Base-by-base conservation (phyloP, 345 rosid species). In the Murraya paniculata region DNA sequence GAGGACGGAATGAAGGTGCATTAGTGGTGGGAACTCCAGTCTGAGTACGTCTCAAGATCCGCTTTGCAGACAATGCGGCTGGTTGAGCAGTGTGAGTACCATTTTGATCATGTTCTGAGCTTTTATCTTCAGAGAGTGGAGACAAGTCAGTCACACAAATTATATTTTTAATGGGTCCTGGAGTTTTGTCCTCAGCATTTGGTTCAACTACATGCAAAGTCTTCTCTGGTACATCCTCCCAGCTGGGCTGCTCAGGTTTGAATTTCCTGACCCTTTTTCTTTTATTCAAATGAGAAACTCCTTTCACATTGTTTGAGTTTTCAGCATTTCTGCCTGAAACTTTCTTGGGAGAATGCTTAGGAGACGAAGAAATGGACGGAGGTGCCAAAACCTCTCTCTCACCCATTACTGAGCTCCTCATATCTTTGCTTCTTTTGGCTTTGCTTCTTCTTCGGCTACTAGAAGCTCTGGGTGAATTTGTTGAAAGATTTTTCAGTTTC, bases 141-240 rank as follows among this genome's bases (percentile, higher is more conserved):
- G 81, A 79, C 56, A 70, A 27, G 50, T 27, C 64, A 55, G 50
- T 18, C 14, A 62, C 25, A 45, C 64, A 68, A 25, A 39, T 39
- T 28, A 71, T 73, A 38, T 21, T 79, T 59, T 71, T 50, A 77
- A 64, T 31, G 16, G 78, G 64, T 53, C 24, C 72, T 21, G 41
- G 36, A 55, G n/a, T 69, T 67, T 65, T 74, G 24, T 68, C 74
- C 61, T 41, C 74, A 56, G 85, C 53, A 39, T 86, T 86, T 56
- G 81, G 78, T 53, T 88, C 86, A 83, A 88, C 82, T 64, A 84
- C 78, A 68, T 86, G 61, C 78, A 82, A 81, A 33, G 87, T 89
- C 80, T 84, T 91, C 80, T 89, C 90, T 67, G 82, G 66, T 25
- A 83, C 83, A 79, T 78, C 77, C 64, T 82, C 82, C 66, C 41